Conservation (phyloP, 176 grass and related monocot species). For the Aegilops bicornis region DNA sequence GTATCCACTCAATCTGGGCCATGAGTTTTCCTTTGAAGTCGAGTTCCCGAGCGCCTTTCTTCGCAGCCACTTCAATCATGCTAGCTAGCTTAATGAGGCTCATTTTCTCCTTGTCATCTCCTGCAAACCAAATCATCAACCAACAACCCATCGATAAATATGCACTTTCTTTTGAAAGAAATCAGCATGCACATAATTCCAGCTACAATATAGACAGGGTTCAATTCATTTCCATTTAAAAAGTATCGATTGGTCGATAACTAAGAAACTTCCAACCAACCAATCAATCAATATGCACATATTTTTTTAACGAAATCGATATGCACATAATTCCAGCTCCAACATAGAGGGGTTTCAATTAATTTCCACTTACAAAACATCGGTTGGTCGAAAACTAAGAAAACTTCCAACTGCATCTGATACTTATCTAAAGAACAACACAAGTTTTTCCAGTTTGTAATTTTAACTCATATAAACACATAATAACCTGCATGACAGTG, state of each 20-base stretch:
- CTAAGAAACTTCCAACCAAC: background rate
- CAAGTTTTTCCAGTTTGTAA: background rate
- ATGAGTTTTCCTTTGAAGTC: constrained; percentile 73
- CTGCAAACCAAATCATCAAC: constrained; percentile 53
- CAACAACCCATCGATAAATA: constrained; percentile 28
- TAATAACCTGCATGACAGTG: background rate
- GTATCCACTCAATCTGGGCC: constrained; percentile 89
- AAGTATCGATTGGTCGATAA: background rate
- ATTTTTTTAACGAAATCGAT: background rate
- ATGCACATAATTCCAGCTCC: constrained; percentile 19
- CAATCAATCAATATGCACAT: constrained; percentile 28
- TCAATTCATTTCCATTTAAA: background rate
- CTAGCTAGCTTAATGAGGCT: constrained; percentile 88
- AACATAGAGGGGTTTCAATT: background rate
- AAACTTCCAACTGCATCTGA: background rate
- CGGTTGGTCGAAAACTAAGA: background rate
- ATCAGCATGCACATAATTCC: constrained; percentile 24
- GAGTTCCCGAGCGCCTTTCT: constrained; percentile 65
- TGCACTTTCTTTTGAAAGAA: background rate
- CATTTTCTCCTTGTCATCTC: constrained; percentile 56
- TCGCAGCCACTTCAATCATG: constrained; percentile 83
- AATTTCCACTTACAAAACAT: background rate
- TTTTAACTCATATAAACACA: background rate
- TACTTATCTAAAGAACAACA: background rate
- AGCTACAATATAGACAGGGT: background rate